Percentiles rank a stretch among this genome's conserved stretches.
phyloP scores from a whole-genome alignment of 1,284 basidiomycete species.

The Tremellales sp. region DNA sequence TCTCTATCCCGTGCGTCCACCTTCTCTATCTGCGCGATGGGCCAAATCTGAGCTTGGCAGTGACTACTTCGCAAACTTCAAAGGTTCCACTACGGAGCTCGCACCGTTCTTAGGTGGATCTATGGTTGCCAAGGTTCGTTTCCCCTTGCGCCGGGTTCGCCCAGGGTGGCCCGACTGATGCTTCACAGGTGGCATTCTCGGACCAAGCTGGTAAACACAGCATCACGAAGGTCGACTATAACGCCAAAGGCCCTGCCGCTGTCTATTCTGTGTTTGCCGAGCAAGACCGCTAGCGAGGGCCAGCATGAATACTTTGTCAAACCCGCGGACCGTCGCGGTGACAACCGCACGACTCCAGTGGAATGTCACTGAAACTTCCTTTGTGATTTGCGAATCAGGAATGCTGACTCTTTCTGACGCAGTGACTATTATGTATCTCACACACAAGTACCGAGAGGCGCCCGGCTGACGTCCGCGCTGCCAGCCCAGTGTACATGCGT shows the following conservation, averaged over 20 bases:
- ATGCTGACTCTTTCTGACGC: no score
- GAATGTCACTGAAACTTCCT: no score
- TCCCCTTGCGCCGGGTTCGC: slow-evolving; percentile 1
- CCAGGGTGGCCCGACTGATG: neutral
- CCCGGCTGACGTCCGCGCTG: no score
- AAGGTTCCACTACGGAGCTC: slow-evolving; percentile 74
- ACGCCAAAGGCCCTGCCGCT: slow-evolving; percentile 42
- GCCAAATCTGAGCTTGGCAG: slow-evolving; percentile 9
- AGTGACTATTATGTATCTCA: no score
- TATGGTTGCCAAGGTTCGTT: slow-evolving; percentile 78
- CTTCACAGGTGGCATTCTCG: slow-evolving; percentile 30
- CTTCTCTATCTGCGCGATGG: neutral
- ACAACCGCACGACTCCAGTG: no score
- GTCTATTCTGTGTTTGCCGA: slow-evolving; percentile 29
- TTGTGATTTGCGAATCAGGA: no score
- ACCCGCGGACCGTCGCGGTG: no score
- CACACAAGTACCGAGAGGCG: no score
- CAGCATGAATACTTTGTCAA: no score
- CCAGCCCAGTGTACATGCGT: no score
- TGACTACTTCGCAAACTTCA: slow-evolving; percentile 88
- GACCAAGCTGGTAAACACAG: slow-evolving; percentile 41
- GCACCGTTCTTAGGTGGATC: slow-evolving; percentile 83
- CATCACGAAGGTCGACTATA: slow-evolving; percentile 48
- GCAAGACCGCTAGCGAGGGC: neutral
- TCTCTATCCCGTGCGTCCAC: slow-evolving; percentile 61